These are phyloP conservation scores for Onygena corvina DNA, from an alignment of 2,329 filamentous ascomycete species.

Conservation along the genomic window DNA sequence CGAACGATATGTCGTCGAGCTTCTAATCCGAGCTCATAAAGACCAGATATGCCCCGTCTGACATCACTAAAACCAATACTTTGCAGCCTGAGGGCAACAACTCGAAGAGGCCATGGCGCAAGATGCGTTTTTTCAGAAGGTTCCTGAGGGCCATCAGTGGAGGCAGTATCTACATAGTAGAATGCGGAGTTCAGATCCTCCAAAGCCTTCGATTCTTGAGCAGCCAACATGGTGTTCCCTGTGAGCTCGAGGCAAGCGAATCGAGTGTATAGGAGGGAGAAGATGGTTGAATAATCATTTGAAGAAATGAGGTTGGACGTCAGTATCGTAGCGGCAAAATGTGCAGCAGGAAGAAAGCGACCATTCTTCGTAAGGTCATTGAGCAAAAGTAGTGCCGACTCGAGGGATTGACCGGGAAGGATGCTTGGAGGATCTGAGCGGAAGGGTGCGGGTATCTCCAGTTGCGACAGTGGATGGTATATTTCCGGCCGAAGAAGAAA, in stretches of 20 bases:
- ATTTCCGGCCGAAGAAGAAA: constrained; percentile 69
- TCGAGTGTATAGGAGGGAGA: constrained; percentile 66
- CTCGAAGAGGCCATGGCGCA: constrained; percentile 75
- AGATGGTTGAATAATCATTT: constrained; percentile 53
- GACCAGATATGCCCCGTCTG: constrained; percentile 72
- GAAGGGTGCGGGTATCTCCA: constrained; percentile 52
- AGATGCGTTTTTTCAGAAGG: constrained; percentile 39
- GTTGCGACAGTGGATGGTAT: constrained; percentile 65
- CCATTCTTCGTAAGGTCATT: constrained; percentile 55
- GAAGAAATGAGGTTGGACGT: constrained; percentile 32
- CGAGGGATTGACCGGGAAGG: constrained; percentile 44
- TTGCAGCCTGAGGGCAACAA: constrained; percentile 72
- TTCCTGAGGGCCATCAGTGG: constrained; percentile 11
- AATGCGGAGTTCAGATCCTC: constrained; percentile 50
- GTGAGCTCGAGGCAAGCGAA: constrained; percentile 72
- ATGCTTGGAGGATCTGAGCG: constrained; percentile 56
- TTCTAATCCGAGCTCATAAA: constrained; percentile 77
- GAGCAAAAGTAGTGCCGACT: constrained; percentile 36
- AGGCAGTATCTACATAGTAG: constrained; percentile 31
- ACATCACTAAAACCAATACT: constrained; percentile 77
- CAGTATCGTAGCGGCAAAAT: constrained; percentile 33
- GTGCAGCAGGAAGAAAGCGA: constrained; percentile 68
- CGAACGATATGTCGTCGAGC: constrained; percentile 50
- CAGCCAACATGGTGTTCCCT: constrained; percentile 56
- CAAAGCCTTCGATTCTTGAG: constrained; percentile 51